These are phyloP conservation scores for Aspergillus conjunctus DNA, from an alignment of 495 filamentous ascomycete genomes.

Conservation along the genomic window DNA sequence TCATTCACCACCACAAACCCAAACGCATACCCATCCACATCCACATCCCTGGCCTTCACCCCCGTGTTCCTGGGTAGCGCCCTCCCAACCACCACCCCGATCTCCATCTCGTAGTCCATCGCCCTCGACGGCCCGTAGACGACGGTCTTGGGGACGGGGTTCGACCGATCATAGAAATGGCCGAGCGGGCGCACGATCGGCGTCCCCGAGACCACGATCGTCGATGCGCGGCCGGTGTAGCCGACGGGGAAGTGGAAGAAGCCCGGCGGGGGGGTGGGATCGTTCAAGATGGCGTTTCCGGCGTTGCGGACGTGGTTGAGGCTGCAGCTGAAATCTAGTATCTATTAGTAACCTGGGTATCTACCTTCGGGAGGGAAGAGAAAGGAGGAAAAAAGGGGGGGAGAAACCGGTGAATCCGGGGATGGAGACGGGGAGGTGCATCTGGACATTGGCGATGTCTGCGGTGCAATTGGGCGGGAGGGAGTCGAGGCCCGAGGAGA, in stretches of 20 bases:
- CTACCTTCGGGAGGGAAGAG: background rate
- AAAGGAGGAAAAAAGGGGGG: background rate
- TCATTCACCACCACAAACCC: slow-evolving; percentile 86
- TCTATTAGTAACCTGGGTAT: background rate
- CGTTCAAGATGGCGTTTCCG: slow-evolving; percentile 34
- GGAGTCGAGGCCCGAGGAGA: slow-evolving; percentile 51
- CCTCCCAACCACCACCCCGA: slow-evolving; percentile 72
- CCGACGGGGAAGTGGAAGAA: slow-evolving; percentile 44
- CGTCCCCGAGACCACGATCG: slow-evolving; percentile 71
- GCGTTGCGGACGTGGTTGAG: slow-evolving; percentile 39
- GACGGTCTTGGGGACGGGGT: slow-evolving; percentile 25
- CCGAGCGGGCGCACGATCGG: slow-evolving; percentile 69
- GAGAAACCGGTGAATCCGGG: slow-evolving; percentile 63
- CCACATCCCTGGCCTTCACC: slow-evolving; percentile 51
- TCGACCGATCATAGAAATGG: slow-evolving; percentile 59
- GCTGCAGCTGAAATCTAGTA: slow-evolving; percentile 69
- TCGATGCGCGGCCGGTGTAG: slow-evolving; percentile 75
- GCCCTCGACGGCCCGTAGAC: slow-evolving; percentile 58
- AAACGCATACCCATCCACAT: slow-evolving; percentile 75
- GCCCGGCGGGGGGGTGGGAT: slow-evolving; percentile 37
- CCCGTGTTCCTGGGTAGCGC: slow-evolving; percentile 21
- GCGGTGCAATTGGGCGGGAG: slow-evolving; percentile 51
- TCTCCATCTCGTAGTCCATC: slow-evolving; percentile 82
- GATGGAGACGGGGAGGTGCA: slow-evolving; percentile 75
- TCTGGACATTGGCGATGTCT: slow-evolving; percentile 59